Evolutionary conservation across 2,329 filamentous ascomycete genomes (phyloP).

Genomic region (Huntiella moniliformis): DNA sequence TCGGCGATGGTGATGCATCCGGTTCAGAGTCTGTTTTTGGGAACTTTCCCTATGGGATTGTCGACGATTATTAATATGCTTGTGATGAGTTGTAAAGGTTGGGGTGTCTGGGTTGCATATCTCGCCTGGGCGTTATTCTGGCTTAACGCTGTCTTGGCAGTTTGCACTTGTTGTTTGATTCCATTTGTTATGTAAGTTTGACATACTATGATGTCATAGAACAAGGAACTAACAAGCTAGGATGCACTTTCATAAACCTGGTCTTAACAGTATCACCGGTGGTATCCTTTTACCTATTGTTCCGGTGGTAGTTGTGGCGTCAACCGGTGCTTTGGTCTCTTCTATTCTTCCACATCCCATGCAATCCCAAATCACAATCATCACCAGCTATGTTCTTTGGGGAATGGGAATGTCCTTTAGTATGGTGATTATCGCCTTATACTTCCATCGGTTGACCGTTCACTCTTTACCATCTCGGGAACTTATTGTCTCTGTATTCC

Average conservation of each 20-base stretch:
- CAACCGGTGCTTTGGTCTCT: slow-evolving; percentile 44
- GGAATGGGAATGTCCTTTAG: slow-evolving; percentile 41
- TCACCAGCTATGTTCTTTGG: slow-evolving; percentile 51
- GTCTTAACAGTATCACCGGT: slow-evolving; percentile 41
- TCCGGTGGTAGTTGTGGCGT: slow-evolving; percentile 44
- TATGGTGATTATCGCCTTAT: slow-evolving; percentile 44
- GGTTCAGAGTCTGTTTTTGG: slow-evolving; percentile 48
- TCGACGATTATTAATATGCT: slow-evolving; percentile 50
- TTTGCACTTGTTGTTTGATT: slow-evolving; percentile 34
- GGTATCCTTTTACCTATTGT: slow-evolving; percentile 48
- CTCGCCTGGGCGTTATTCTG: slow-evolving; percentile 41
- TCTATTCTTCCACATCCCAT: slow-evolving; percentile 34
- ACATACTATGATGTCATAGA: background rate
- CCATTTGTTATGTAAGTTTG: slow-evolving; percentile 35
- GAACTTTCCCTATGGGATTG: slow-evolving; percentile 49
- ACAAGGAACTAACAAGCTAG: background rate
- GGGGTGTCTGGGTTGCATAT: slow-evolving; percentile 37
- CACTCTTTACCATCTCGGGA: slow-evolving; percentile 48
- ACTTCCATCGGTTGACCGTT: slow-evolving; percentile 48
- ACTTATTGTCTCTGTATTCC: slow-evolving; percentile 47
- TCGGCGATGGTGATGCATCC: slow-evolving; percentile 46
- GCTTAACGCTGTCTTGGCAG: slow-evolving; percentile 32
- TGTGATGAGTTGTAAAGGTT: slow-evolving; percentile 40
- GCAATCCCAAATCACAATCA: slow-evolving; percentile 40
- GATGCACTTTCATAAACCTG: slow-evolving; percentile 26